Evolutionary conservation across 768 basidiomycete species (phyloP), one percentile per base, ranked within the genome.

Genomic region (Xerocomus potaroensis): DNA sequence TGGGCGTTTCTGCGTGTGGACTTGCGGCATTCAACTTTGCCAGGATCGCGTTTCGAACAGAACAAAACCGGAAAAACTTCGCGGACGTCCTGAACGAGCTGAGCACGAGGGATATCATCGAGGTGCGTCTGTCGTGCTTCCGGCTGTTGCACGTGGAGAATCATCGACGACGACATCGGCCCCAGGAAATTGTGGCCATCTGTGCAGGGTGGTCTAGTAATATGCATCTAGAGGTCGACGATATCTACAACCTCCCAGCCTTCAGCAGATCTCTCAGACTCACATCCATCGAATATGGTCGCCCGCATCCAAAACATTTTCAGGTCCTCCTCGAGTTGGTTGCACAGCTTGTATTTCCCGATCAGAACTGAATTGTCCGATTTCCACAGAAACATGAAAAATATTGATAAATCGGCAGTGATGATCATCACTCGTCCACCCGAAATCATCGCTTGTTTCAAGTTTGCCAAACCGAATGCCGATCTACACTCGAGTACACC

Each of bases 371-470:
- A 33, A 23, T 4, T 22, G 54, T 5, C 19, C 8, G 24, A 10
- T 18, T 5, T 42, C 5, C 15, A 8, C 55, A 73, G 63, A 43
- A 53, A 48, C 18, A 56, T 60, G 61, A 59, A 45, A 18, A 45
- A 27, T 10, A 47, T 45, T 2, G 56, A 45, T 36, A 55, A 18
- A 24, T 62, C 49, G 58, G 69, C 41, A 47, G 71, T 36, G 75
- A 74, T 43, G 29, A 70, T 84, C 41, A 78, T 87, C 49, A 87
- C 84, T 0, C 80, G 83, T 18, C 82, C 84, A 29, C 84, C 85
- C 0, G 85, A 86, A 57, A 84, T 86, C 43, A 61, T 86, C 11
- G 71, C 76, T 15, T 77, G 80, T 56, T 57, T 82, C 49, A 70
- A 66, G 48, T 54, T 71, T 31, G 43, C 51, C 27, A 55, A 35